Evolutionary conservation across 257 asterid species (phyloP), one percentile per base, ranked within the genome.

Genomic region (Solanum microdontum): DNA sequence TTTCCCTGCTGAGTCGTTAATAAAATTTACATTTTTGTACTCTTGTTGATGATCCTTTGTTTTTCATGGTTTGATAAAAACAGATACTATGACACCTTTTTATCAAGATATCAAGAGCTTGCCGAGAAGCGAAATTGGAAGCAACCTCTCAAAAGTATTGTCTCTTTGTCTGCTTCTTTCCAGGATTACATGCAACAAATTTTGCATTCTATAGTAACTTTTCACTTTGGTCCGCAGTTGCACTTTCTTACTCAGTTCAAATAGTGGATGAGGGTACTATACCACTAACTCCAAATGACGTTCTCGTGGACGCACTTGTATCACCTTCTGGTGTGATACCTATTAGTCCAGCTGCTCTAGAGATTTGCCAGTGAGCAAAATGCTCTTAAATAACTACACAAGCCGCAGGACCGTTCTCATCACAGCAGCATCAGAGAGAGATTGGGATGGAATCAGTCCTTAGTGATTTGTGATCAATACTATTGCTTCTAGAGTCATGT

Each of bases 21-120:
- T 5, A 19, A 23, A 83, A 28, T 82, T 45, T 15, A 40, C n/a
- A 84, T 84, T 5, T 23, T 64, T 21, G 3, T 23, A 21, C 58
- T n/a, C 36, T 36, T 87, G 68, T 80, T 58, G 83, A 68, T 80
- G 86, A 83, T 76, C 87, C 34, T 48, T 77, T 73, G 68, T 39
- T 48, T 87, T 30, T 30, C 21, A 55, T 86, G 84, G 32, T 88
- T 88, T 85, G 66, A 82, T 62, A 80, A 86, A 14, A 88, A 89
- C 86, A 95, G 98, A 79, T 97, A 96, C 73, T 97, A 97, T 11
- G 99, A 97, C 80, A 89, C 96, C 11, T 94, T 97, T 90, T 94
- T 96, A 86, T 87, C 92, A 14, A 94, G 91, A 87, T 97, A 97
- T 90, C 88, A 88, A 89, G 95, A 92, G 87, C 99, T 92, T 8